phyloP scores from a whole-genome alignment of 768 basidiomycete genomes.

The Leccinum variicolor region DNA sequence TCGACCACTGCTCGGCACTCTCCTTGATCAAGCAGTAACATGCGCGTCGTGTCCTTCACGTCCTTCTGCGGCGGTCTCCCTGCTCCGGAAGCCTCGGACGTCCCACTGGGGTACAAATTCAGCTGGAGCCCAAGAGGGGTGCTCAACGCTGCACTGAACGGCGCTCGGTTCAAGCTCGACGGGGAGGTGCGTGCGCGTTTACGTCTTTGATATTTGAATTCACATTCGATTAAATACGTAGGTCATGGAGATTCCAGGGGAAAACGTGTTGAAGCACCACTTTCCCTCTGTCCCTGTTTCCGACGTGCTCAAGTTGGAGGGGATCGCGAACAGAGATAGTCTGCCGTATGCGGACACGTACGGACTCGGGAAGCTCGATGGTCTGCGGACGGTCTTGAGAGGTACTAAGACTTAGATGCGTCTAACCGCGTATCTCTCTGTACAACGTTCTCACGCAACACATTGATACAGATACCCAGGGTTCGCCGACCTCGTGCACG shows the following conservation, averaged over 20 bases:
- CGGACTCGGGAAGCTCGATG: conserved; percentile 40
- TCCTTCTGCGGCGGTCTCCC: conserved; percentile 95
- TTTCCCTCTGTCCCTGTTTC: conserved; percentile 69
- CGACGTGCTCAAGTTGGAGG: conserved; percentile 66
- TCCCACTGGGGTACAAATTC: conserved; percentile 88
- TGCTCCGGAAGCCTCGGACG: conserved; percentile 54
- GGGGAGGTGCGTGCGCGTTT: conserved; percentile 48
- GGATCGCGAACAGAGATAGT: conserved; percentile 83
- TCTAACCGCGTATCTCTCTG: background rate
- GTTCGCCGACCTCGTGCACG: conserved; percentile 69
- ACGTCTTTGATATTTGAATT: no score
- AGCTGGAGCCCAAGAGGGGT: conserved; percentile 93
- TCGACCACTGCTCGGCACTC: conserved; percentile 86
- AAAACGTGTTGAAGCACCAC: conserved; percentile 49
- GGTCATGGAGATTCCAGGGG: conserved; percentile 48
- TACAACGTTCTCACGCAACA: background rate
- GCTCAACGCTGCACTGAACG: conserved; percentile 72
- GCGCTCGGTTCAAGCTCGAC: conserved; percentile 61
- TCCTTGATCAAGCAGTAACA: conserved; percentile 56
- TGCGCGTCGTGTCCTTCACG: conserved; percentile 66
- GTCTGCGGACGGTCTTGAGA: conserved; percentile 65
- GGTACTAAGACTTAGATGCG: conserved; percentile 82
- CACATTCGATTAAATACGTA: conserved; percentile 16
- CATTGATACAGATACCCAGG: conserved; percentile 67
- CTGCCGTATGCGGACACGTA: conserved; percentile 69